A percentile compares a stretch with the other conserved stretches of the same genome.
Evolutionary conservation across 1,284 basidiomycete species (phyloP).

Genomic region (Puccinia hordei): DNA sequence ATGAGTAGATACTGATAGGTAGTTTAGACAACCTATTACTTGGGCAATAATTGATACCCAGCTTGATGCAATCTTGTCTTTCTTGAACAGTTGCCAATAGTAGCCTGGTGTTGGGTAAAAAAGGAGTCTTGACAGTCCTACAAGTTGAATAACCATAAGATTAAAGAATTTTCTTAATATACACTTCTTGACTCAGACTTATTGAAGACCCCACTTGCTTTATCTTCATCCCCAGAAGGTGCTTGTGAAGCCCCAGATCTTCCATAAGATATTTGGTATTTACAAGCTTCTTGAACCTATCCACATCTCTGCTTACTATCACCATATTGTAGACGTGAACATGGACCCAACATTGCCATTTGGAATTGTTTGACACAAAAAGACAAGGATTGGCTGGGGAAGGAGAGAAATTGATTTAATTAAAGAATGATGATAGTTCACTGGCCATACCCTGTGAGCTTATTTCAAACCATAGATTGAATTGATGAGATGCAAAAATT

Average conservation of each 20-base stretch:
- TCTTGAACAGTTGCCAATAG: too few species aligned
- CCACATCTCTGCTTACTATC: not conserved
- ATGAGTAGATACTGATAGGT: too few species aligned
- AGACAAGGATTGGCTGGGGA: conserved; percentile 4
- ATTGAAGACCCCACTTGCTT: too few species aligned
- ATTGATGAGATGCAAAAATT: not conserved
- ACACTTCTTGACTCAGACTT: too few species aligned
- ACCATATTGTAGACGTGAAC: conserved; percentile 23
- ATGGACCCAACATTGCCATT: not conserved
- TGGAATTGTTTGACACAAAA: conserved; percentile 7
- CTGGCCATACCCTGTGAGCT: not conserved
- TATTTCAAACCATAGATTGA: not conserved
- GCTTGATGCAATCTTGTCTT: too few species aligned
- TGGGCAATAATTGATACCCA: too few species aligned
- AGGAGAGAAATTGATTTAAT: not conserved
- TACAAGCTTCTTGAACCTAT: not conserved
- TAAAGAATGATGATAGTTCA: not conserved
- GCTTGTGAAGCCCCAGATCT: not conserved
- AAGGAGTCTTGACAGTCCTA: too few species aligned
- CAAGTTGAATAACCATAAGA: too few species aligned
- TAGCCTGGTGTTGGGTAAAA: too few species aligned
- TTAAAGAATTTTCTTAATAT: too few species aligned
- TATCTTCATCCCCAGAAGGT: too few species aligned
- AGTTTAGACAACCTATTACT: too few species aligned
- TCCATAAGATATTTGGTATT: not conserved